Evolutionary conservation across 2,329 filamentous ascomycete genomes (phyloP), one percentile per base, ranked within the genome.

Genomic region (Sporothrix pallida): DNA sequence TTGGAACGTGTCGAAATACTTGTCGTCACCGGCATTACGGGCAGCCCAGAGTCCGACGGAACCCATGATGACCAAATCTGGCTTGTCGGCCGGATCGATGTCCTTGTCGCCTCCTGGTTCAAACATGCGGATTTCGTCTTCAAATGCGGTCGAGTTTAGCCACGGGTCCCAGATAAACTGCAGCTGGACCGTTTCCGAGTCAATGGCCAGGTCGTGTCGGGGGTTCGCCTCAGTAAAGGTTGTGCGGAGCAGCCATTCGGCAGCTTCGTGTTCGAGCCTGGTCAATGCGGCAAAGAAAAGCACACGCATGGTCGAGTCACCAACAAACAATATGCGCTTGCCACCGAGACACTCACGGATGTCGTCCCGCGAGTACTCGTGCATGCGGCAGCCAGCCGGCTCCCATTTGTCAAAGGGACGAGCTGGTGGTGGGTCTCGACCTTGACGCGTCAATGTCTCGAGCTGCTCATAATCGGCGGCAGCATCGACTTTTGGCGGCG

Each of bases 121-220:
- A 83, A 86, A 1, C 26, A 78, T 77, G 42, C 79, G 77, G 58
- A 89, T 76, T 67, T 86, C 83, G 15, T 80, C 77, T 31, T 82
- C 78, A 42, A 87, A 77, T 9, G 77, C 77, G 0, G 85, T 84
- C 42, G 85, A 83, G 78, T 91, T 88, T 31, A 91, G 81, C 80
- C 83, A 90, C 0, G 90, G 89, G 79, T 92, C 89, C 88, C 88
- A 91, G 12, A 90, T 79, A 75, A 90, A 90, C 65, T 87, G 81
- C 37, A 91, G 76, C 42, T 78, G 83, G 2, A 88, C 82, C n/a
- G 82, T 83, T 15, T 82, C 81, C 1, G 83, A 82, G 6, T 81
- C 79, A 72, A 87, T 84, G 3, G 81, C 79, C 7, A 87, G 78
- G 78, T 88, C 82, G 17, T 79, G 78, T 75, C 87, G 86, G 72